Conservation (phyloP, 768 basidiomycete species). For the Kwoniella sp. region DNA sequence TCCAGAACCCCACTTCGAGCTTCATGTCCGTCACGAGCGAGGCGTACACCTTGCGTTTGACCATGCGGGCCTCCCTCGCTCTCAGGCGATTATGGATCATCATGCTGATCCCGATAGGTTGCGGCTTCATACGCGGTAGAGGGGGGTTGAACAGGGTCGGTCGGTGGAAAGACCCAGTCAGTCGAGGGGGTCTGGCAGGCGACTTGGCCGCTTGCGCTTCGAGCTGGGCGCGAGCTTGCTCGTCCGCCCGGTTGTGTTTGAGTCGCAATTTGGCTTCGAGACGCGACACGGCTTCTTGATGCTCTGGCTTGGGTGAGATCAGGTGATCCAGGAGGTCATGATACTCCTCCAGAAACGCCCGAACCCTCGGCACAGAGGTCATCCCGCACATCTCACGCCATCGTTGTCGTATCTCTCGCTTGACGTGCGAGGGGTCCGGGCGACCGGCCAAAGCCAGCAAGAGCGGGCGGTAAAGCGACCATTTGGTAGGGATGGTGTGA, state of each 20-base stretch:
- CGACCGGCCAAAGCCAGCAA: slow-evolving; percentile 54
- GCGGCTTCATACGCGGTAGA: slow-evolving; percentile 73
- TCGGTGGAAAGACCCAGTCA: slow-evolving; percentile 68
- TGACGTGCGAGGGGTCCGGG: neutral
- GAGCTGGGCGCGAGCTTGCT: neutral
- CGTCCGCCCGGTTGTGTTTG: slow-evolving; percentile 35
- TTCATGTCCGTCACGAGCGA: slow-evolving; percentile 27
- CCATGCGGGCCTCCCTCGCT: slow-evolving; percentile 55
- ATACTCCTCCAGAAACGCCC: slow-evolving; percentile 9
- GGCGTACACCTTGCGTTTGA: slow-evolving; percentile 13
- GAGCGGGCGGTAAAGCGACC: slow-evolving; percentile 70
- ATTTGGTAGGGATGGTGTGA: slow-evolving; percentile 72
- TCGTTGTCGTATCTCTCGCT: slow-evolving; percentile 4
- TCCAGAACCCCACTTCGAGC: slow-evolving; percentile 34
- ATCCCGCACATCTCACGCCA: slow-evolving; percentile 15
- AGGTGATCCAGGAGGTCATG: slow-evolving; percentile 5
- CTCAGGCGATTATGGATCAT: slow-evolving; percentile 61
- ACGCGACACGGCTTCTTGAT: neutral
- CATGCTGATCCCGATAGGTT: slow-evolving; percentile 65
- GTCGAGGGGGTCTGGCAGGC: slow-evolving; percentile 52
- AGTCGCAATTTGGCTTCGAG: neutral
- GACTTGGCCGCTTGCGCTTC: neutral
- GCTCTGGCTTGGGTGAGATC: neutral
- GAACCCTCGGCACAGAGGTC: slow-evolving; percentile 11
- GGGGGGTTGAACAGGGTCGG: slow-evolving; percentile 64